A percentile compares a stretch with the other conserved stretches of the same genome.
Conservation (phyloP, 768 basidiomycete genomes). For the Agrocybe praecox region DNA sequence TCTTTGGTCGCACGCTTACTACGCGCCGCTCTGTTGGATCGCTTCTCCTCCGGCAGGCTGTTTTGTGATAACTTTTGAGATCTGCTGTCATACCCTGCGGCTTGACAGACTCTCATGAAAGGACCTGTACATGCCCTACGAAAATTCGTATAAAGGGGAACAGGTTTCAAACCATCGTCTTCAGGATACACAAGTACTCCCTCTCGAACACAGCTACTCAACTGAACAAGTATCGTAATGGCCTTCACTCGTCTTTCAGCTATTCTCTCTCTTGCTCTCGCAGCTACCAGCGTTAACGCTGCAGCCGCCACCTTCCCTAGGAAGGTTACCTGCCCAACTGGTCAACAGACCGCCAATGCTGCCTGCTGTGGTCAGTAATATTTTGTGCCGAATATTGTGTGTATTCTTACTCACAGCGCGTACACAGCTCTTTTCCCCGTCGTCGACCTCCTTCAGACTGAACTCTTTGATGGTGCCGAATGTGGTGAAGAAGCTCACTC, state of each 20-base stretch:
- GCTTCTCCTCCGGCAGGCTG: neutral
- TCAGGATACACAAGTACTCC: conserved; percentile 17
- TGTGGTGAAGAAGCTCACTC: conserved; percentile 31
- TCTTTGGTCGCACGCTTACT: conserved; percentile 11
- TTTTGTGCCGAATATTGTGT: neutral
- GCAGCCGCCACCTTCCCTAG: conserved; percentile 19
- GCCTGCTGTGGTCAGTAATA: conserved; percentile 23
- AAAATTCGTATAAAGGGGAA: conserved; percentile 15
- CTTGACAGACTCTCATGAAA: conserved; percentile 2
- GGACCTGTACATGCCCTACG: neutral
- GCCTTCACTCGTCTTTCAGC: conserved; percentile 20
- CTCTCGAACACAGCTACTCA: conserved; percentile 8
- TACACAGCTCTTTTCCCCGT: conserved; percentile 18
- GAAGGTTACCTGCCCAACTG: conserved; percentile 24
- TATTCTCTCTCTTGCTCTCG: conserved; percentile 17
- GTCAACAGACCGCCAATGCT: conserved; percentile 23
- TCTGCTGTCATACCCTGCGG: conserved; percentile 2
- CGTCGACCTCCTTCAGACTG: conserved; percentile 26
- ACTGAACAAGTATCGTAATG: conserved; percentile 14
- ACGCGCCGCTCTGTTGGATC: conserved; percentile 9
- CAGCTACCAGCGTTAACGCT: conserved; percentile 7
- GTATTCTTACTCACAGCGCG: neutral
- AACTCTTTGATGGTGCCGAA: conserved; percentile 26
- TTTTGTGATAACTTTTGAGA: conserved; percentile 9
- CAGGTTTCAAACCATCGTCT: neutral